Evolutionary conservation across 148 eudicot species (phyloP), one percentile per base, ranked within the genome.

Genomic region (Bassia scoparia): DNA sequence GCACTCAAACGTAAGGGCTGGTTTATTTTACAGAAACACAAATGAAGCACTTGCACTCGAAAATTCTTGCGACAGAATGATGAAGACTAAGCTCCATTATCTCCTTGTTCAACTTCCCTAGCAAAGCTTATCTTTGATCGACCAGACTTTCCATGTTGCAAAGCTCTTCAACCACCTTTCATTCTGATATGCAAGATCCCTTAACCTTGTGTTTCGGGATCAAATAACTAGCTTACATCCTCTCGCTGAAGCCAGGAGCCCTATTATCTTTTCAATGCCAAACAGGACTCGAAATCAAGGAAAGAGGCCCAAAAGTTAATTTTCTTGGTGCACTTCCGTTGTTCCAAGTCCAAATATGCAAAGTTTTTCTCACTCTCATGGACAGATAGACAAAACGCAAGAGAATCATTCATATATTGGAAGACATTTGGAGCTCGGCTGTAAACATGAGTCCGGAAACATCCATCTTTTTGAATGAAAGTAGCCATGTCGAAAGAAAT

Each of bases 101-200:
- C 8, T 61, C 34, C 23, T 61, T 41, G 24, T 20, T 61, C 66
- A 34, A 61, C 43, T 34, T 61, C 43, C 66, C 34, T 26, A 34
- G 66, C 24, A 41, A n/a, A 18, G 43, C 37, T 61, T 46, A 67
- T 27, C 55, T 27, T 67, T 71, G 67, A 71, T 71, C 33, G 44
- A 71, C 74, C 49, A 71, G 67, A 34, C 74, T 71, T 44, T 71
- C 74, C 74, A 71, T 71, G 67, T 71, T 8, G 66, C 74, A 71
- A 71, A 34, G 60, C 34, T 71, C 74, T 71, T 60, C 54, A 60
- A 71, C 74, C 54, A 41, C 29, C 33, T 26, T 23, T 30, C 67
- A 18, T 63, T 71, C 49, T 71, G 46, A 60, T 59, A 71, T 13
- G 17, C 54, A 41, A 71, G 67, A 43, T 60, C 74, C 56, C 30